These are phyloP conservation scores for Wallacemonas collosoma DNA, from an alignment of 208 protist species.

Conservation along the genomic window DNA sequence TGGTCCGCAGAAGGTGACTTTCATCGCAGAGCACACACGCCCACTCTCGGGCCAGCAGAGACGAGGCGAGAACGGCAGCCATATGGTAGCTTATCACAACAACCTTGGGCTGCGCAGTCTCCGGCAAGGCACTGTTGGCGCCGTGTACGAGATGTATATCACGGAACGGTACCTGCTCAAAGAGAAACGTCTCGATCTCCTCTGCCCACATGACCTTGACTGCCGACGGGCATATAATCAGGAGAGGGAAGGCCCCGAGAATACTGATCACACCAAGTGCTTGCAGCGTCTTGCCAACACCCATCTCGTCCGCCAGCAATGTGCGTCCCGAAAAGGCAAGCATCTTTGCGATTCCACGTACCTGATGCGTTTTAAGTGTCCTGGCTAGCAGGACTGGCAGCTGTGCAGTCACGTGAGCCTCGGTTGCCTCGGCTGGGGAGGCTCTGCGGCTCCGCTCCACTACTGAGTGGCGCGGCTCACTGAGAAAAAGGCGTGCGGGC, in stretches of 20 bases:
- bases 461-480: background rate
- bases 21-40: constrained; percentile 70
- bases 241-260: constrained; percentile 62
- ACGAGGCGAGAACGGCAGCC: constrained; percentile 46
- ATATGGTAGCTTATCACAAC: constrained; percentile 88
- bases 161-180: constrained; percentile 58
- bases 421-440: background rate
- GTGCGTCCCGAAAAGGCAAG: constrained; percentile 49
- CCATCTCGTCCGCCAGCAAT: constrained; percentile 87
- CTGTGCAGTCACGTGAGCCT: background rate
- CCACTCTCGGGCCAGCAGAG: constrained; percentile 50
- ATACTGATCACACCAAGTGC: constrained; percentile 62
- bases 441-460: background rate
- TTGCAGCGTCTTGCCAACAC: constrained; percentile 82
- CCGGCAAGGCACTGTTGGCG: constrained; percentile 53
- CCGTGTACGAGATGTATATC: constrained; percentile 74
- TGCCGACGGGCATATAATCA: constrained; percentile 78
- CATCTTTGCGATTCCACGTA: constrained; percentile 53
- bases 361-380: constrained; percentile 59
- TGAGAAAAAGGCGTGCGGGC: constrained; percentile 5
- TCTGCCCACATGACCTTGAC: constrained; percentile 84
- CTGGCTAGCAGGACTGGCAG: constrained; percentile 12
- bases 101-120: constrained; percentile 46
- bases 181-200: constrained; percentile 76
- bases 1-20: constrained; percentile 83